Evolutionary conservation across 192 early-diverging fungal genomes (phyloP), one percentile per base, ranked within the genome.

Genomic region (Podila clonocystis): DNA sequence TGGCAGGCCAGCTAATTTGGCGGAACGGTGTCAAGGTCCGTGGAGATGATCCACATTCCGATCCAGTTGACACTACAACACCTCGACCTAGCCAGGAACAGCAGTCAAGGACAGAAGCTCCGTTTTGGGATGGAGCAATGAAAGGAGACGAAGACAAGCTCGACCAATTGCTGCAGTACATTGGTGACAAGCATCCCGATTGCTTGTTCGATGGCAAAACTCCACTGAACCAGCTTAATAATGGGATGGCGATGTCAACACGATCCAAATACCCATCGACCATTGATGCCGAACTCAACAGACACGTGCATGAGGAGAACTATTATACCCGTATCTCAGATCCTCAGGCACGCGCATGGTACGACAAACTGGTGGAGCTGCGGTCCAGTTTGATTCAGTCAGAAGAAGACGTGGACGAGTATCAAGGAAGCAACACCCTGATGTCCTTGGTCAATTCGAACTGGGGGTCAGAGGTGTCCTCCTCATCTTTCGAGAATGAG

Each of bases 151-250:
- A 67, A n/a, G 90, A 91, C 65, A 89, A 84, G 85, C 71, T 91
- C 26, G 84, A 85, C 58, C 83, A 88, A 41, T 67, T 91, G 7
- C 62, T 91, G 15, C 82, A 83, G 63, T 89, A 82, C 48, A 88
- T 95, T 70, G 91, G 88, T 9, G 75, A 89, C 28, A 63, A 75
- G 15, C 84, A 91, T 73, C 86, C 91, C 2, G 89, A 92, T 65
- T 93, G 91, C 74, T 62, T 92, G 7, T 76, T 88, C 12, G 66
- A 85, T 36, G 63, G 84, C 19, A 84, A 72, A 30, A 70, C 83
- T 9, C 86, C 86, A 3, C 26, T 88, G n/a, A 75, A 82, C 60
- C 82, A 66, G 19, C 61, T 70, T 26, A 78, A 77, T 24, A 85
- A 83, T 19, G 87, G 87, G 1, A 63, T 67, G 55, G 74, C 71